A percentile compares a stretch with the other conserved stretches of the same genome.
Evolutionary conservation across 73 alveolate genomes (phyloP).

Genomic region (Vitrella brassicaformis): DNA sequence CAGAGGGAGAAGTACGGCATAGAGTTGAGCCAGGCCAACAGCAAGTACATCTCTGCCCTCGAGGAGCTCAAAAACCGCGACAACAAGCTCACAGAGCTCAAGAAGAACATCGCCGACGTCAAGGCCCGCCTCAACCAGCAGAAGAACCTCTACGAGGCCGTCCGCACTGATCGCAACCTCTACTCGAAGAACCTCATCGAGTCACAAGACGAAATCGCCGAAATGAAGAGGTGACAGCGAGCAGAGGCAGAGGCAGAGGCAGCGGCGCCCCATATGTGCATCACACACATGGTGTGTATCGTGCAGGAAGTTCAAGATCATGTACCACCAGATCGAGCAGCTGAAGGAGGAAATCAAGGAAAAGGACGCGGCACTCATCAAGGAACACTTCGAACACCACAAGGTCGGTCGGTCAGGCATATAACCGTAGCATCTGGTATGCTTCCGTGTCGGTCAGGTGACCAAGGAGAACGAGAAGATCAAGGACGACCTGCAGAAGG

Average conservation of each 20-base stretch:
- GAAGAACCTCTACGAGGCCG: conserved; percentile 95
- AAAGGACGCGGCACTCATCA: conserved; percentile 53
- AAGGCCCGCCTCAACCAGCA: conserved; percentile 32
- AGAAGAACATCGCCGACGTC: conserved; percentile 23
- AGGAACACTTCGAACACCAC: conserved; percentile 42
- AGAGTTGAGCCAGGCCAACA: conserved; percentile 24
- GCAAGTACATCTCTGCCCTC: conserved; percentile 11
- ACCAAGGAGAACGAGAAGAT: conserved; percentile 51
- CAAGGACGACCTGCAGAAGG: conserved; percentile 44
- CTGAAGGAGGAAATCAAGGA: conserved; percentile 79
- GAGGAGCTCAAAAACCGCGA: conserved; percentile 30
- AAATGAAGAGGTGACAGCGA: conserved; percentile 39
- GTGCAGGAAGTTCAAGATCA: conserved; percentile 70
- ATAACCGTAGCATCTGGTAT: no score
- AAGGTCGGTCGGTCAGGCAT: conserved; percentile 35
- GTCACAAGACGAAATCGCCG: conserved; percentile 82
- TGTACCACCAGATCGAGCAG: conserved; percentile 71
- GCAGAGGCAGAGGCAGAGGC: neutral
- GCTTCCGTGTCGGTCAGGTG: no score
- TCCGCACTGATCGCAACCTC: conserved; percentile 90
- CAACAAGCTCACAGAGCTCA: conserved; percentile 22
- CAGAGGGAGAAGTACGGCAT: conserved; percentile 23
- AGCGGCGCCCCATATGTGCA: neutral
- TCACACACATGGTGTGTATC: neutral
- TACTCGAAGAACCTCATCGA: conserved; percentile 92